Conservation (phyloP, 2,329 filamentous ascomycete genomes). For the Xylaria digitata region DNA sequence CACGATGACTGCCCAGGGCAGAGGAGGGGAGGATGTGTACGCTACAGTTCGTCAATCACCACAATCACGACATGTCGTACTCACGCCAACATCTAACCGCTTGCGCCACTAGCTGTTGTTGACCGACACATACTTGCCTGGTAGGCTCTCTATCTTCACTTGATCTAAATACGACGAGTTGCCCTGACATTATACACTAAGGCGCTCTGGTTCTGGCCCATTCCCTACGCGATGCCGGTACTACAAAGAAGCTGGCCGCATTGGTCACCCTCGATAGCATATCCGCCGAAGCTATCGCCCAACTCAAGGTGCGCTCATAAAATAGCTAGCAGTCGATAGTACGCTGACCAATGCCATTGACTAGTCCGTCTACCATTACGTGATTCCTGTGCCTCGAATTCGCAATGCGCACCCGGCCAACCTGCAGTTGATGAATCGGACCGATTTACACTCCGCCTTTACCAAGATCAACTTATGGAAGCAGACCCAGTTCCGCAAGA, state of each 20-base stretch:
- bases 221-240: conserved; percentile 90
- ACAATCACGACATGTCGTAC: neutral
- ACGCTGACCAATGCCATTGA: conserved; percentile 28
- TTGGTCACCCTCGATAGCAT: conserved; percentile 85
- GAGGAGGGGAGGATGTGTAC: conserved; percentile 62
- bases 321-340: conserved; percentile 19
- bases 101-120: conserved; percentile 77
- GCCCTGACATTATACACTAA: conserved; percentile 53
- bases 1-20: conserved; percentile 47
- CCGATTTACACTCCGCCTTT: conserved; percentile 90
- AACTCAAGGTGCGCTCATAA: conserved; percentile 74
- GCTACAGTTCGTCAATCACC: conserved; percentile 62
- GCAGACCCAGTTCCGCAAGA: conserved; percentile 87
- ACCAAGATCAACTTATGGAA: conserved; percentile 97
- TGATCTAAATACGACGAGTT: conserved; percentile 20
- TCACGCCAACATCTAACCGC: conserved; percentile 38
- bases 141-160: conserved; percentile 61
- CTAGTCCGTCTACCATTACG: conserved; percentile 85
- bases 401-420: conserved; percentile 82
- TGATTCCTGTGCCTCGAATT: conserved; percentile 85
- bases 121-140: conserved; percentile 92
- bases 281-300: conserved; percentile 76
- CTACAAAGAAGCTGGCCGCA: conserved; percentile 85
- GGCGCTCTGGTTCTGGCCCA: conserved; percentile 94
- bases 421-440: conserved; percentile 89